A percentile compares a stretch with the other conserved stretches of the same genome.
Evolutionary conservation across 768 basidiomycete species (phyloP).

Genomic region (Mycena metata): DNA sequence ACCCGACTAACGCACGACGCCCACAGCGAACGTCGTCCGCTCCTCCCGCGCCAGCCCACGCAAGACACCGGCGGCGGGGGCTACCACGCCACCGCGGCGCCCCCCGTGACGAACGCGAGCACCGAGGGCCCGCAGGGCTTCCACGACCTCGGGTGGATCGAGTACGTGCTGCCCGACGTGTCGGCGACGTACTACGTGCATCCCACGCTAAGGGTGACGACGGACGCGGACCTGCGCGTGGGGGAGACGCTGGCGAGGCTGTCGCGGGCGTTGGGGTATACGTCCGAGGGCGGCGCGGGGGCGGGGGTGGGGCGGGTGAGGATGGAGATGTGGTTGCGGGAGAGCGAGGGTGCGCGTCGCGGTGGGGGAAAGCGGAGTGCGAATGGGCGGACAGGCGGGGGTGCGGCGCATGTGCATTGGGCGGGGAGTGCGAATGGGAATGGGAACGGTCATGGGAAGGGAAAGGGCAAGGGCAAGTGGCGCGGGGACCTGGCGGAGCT

Average conservation of each 20-base stretch:
- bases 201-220: conserved; percentile 70
- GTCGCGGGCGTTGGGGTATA: conserved; percentile 59
- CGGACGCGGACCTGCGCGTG: conserved; percentile 76
- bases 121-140: conserved; percentile 39
- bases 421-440: conserved; percentile 56
- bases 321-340: conserved; percentile 76
- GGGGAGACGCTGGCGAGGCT: conserved; percentile 64
- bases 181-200: conserved; percentile 77
- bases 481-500: conserved; percentile 43
- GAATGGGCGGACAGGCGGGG: conserved; percentile 41
- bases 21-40: conserved; percentile 33
- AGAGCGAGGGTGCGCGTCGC: conserved; percentile 46
- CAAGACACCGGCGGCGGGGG: conserved; percentile 1
- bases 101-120: conserved; percentile 5
- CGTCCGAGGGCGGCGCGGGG: conserved; percentile 44
- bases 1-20: background rate
- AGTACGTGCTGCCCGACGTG: conserved; percentile 81
- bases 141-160: conserved; percentile 78
- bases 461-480: conserved; percentile 31
- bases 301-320: conserved; percentile 51
- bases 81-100: conserved; percentile 12
- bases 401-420: too few relatives aligned
- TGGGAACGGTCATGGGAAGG: conserved; percentile 39
- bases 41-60: conserved; percentile 23
- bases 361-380: conserved; percentile 38